Evolutionary conservation across 2,329 filamentous ascomycete genomes (phyloP), one percentile per base, ranked within the genome.

Genomic region (Bisporella sp.): DNA sequence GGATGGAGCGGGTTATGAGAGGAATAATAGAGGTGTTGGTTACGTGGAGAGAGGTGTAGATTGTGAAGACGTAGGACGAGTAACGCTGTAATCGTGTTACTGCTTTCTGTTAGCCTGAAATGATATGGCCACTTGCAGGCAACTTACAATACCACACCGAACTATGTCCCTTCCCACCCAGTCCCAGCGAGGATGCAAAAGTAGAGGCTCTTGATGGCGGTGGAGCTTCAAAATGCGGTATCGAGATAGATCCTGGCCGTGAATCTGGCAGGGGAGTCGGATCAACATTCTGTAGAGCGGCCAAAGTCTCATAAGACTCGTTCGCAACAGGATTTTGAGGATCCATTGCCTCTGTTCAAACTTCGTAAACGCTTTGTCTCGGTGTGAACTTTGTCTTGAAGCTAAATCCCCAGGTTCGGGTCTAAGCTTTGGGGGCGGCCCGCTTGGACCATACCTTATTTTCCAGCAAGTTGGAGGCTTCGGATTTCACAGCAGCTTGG

Each of bases 11-110:
- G 40, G 87, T 89, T 46, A 84, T 60, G 37, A 93, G 79, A 0
- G 89, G 90, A 57, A 95, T 84, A 41, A 95, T 67, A 6, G 88
- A 88, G 33, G 89, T 92, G 61, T 91, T 95, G 62, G 83, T 76
- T 55, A 93, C 73, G 71, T 95, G 90, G 51, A 93, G 75, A 31
- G 81, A 75, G 33, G 85, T 77, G 71, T 92, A 95, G 57, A 88
- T 71, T 55, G 81, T 81, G 63, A 89, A 91, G 57, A 87, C 82
- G 71, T 96, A 95, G 58, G 87, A 89, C 1, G 89, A 93, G 74
- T 95, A 96, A 66, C 82, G 85, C 68, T 97, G 93, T 35, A 93
- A 75, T 45, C 87, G 81, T 5, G 77, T 77, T 48, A 95, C 85
- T 89, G 56, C 30, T 49, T 21, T 43, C 29, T 31, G 32, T 9